phyloP scores from a whole-genome alignment of 2,329 filamentous ascomycete species.

The Xylariaceae sp. region DNA sequence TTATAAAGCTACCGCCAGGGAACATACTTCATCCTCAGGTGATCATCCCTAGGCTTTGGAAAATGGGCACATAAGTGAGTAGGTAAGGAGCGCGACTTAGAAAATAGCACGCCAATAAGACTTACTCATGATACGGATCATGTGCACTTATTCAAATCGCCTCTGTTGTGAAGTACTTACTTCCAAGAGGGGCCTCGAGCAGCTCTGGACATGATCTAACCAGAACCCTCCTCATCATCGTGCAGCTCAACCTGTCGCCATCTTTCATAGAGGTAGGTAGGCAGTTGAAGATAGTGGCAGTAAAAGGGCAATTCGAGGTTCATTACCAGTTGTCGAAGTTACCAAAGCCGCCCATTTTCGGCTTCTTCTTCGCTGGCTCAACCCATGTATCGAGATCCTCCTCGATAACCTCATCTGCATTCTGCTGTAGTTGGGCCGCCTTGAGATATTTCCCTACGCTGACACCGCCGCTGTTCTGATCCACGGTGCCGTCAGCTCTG shows the following conservation, averaged over 20 bases:
- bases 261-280: too few species aligned
- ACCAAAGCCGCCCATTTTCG: constrained; percentile 74
- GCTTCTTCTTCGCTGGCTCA: constrained; percentile 75
- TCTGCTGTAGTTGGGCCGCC: constrained; percentile 40
- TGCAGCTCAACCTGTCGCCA: background rate
- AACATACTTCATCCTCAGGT: background rate
- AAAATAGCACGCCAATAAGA: background rate
- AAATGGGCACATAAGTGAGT: background rate
- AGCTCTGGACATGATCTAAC: background rate
- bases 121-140: background rate
- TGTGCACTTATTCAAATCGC: too few species aligned
- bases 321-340: constrained; percentile 88
- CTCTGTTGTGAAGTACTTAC: background rate
- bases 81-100: background rate
- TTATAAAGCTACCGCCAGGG: background rate
- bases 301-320: too few species aligned
- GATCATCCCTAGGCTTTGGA: background rate
- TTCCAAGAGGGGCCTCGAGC: background rate
- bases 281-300: too few species aligned
- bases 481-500: constrained; percentile 58
- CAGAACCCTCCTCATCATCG: background rate
- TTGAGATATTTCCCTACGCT: constrained; percentile 79
- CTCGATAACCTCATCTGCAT: constrained; percentile 52
- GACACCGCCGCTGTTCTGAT: constrained; percentile 38
- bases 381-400: constrained; percentile 59